Evolutionary conservation across 73 alveolate species (phyloP).

Genomic region (Diophrys sp.): DNA sequence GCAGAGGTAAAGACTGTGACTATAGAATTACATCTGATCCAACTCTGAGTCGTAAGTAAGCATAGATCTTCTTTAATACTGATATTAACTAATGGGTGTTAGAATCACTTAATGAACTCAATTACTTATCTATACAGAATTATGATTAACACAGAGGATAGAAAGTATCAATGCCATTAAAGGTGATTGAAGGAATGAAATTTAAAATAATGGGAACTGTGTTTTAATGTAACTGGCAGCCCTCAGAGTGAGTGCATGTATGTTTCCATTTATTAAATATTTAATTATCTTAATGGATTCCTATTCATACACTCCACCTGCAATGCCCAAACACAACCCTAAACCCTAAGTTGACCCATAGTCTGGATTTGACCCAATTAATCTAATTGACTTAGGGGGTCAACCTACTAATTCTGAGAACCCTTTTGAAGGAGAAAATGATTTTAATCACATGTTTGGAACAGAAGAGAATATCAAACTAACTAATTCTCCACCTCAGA

Average conservation of each 20-base stretch:
- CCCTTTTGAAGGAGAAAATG: background rate
- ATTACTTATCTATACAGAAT: background rate
- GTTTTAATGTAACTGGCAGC: background rate
- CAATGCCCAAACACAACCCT: background rate
- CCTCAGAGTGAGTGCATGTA: too few species aligned
- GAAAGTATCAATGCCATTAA: background rate
- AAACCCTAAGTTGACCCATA: background rate
- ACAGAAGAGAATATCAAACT: background rate
- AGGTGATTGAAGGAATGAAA: background rate
- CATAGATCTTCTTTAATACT: background rate
- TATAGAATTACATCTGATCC: background rate
- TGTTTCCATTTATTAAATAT: too few species aligned
- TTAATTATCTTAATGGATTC: background rate
- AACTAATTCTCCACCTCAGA: background rate
- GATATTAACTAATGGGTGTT: background rate
- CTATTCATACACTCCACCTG: background rate
- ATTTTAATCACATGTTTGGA: background rate
- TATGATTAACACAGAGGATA: background rate
- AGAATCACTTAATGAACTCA: background rate
- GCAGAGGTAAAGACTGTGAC: conserved; percentile 17
- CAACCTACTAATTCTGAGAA: background rate
- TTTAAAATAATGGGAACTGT: conserved; percentile 9
- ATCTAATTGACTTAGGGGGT: background rate
- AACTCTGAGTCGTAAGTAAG: background rate
- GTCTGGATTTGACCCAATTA: background rate